Evolutionary conservation across 805 yeast species (phyloP), one percentile per base, ranked within the genome.

Genomic region (Wickerhamiella kazuoi): DNA sequence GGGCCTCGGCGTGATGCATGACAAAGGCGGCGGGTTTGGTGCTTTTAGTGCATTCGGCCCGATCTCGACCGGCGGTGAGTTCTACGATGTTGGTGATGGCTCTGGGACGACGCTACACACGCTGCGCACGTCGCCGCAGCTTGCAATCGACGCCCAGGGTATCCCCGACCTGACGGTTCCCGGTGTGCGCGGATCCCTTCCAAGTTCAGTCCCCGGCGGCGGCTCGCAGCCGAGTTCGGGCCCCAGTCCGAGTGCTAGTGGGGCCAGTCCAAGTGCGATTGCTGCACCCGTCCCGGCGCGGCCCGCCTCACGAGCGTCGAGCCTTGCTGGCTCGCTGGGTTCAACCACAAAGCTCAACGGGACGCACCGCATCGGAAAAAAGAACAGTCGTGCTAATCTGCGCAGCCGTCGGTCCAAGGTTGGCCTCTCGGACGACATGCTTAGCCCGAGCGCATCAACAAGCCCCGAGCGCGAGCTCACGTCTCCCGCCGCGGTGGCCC

Each of bases 331-430:
- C 26, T 23, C 26, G 26, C 26, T 23, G 6, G 11, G 9, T 7
- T 23, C 26, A 11, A 7, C 26, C 26, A 23, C 26, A 6, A 23
- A 23, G 11, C 26, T 23, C 11, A 23, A 23, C 11, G 26, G 26
- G 15, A 31, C 6, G n/a, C 42, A 36, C 6, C 36, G 37, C 20
- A 28, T 40, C 13, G 17, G 37, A 16, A 40, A 40, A 26, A 40
- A 40, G 28, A 31, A 30, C 32, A 33, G 37, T 33, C 33, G 29
- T 15, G 4, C 30, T 2, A 21, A 36, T 13, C 40, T 40, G 26
- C 24, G 35, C n/a, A 31, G 37, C 28, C 43, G 43, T 14, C 30
- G 28, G 17, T 32, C 37, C 21, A 20, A 32, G 6, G 37, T 35
- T 8, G 24, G 37, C n/a, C 40, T 40, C 35, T 16, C 16, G 13